Evolutionary conservation across 148 eudicot species (phyloP), one percentile per base, ranked within the genome.

Genomic region (Polygonum aviculare): DNA sequence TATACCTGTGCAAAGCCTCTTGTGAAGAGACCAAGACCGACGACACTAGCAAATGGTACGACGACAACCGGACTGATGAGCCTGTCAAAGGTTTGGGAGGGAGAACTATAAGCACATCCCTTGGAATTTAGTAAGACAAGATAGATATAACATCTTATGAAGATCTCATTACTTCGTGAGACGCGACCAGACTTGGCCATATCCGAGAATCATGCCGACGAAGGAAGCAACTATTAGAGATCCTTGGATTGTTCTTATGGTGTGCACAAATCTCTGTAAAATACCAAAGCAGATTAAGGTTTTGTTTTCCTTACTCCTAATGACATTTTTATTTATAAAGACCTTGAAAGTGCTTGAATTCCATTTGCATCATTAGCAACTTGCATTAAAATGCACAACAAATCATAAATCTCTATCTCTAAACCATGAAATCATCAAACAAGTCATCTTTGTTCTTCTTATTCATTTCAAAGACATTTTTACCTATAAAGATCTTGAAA

Each of bases 1-100:
- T 85, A 70, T 85, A 95, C 99, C 97, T 86, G 87, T 0, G 99
- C 89, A 79, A 95, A 95, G 54, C 97, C 99, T 80, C 92, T 87
- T 19, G 82, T 84, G 77, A 93, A 90, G 63, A 91, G 78, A 70
- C 97, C 97, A 75, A 95, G 97, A 47, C 96, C 99, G 31, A 88
- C 88, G 4, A 92, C 79, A 78, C 91, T 88, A 74, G 89, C 97
- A 12, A 90, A 74, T 55, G 99, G 99, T 40, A 91, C 96, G 36
- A 91, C 79, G 75, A 89, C 86, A 72, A 95, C 78, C 36, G 99
- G 99, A 81, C 89, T 88, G 65, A 95, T 83, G 38, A 84, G 79
- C 87, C 98, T 95, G 88, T 76, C 69, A 45, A 14, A 18, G 69
- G 4, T 63, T 63, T 63, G 39, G 69, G 18, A 26, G 39, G 69